Percentiles rank a stretch among this genome's conserved stretches.
These are phyloP conservation scores for Leccinum griseonigrum DNA, from an alignment of 1,284 basidiomycete genomes.

Conservation along the genomic window DNA sequence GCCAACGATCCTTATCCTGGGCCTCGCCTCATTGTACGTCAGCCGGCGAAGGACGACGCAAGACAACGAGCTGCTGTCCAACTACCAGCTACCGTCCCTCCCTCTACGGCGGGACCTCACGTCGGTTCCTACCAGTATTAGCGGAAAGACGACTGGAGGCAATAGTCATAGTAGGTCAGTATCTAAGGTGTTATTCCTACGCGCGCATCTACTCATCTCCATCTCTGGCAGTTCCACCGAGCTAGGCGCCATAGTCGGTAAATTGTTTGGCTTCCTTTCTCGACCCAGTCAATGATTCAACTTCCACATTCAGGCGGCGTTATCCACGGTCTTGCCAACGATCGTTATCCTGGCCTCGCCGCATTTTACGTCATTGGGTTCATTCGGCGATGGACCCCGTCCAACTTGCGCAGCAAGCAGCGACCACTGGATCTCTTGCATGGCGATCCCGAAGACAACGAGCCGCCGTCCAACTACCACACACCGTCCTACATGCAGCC, in stretches of 20 bases:
- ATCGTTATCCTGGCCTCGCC: constrained; percentile 44
- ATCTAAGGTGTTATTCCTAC: neutral
- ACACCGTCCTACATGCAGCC: too few relatives aligned
- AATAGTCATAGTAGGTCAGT: too few relatives aligned
- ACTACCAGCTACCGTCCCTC: too few relatives aligned
- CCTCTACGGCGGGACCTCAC: too few relatives aligned
- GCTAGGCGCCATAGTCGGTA: constrained; percentile 61
- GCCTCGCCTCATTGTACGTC: too few relatives aligned
- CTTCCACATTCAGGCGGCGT: constrained; percentile 38
- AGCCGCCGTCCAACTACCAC: constrained; percentile 35
- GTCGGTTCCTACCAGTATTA: too few relatives aligned
- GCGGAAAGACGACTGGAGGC: too few relatives aligned
- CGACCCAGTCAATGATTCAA: constrained; percentile 1
- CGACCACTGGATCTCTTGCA: constrained; percentile 60
- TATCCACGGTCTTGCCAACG: constrained; percentile 54
- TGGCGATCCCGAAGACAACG: constrained; percentile 12
- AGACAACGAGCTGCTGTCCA: too few relatives aligned
- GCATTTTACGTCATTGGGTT: constrained; percentile 45
- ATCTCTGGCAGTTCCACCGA: constrained; percentile 36
- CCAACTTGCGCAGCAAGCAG: constrained; percentile 38
- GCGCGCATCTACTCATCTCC: neutral
- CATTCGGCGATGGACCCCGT: constrained; percentile 42
- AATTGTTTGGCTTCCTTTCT: constrained; percentile 5
- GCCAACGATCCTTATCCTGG: too few relatives aligned
- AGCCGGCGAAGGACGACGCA: too few relatives aligned